Conservation (phyloP, 768 basidiomycete genomes). For the Boletus barrowsii region DNA sequence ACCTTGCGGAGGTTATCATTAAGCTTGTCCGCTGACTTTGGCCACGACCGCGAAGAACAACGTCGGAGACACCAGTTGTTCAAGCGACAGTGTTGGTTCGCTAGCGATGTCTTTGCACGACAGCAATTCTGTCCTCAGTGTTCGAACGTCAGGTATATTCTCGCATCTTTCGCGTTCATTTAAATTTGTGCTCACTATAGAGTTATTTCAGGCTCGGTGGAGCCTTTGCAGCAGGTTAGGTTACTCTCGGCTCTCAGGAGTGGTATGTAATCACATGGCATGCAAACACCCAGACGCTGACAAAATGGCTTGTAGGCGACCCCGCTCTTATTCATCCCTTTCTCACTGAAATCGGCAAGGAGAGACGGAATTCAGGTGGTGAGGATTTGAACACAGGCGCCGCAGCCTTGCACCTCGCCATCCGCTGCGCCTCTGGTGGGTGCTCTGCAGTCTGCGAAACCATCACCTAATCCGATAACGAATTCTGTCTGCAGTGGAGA, state of each 20-base stretch:
- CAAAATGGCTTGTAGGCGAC: slow-evolving; percentile 48
- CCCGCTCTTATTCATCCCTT: slow-evolving; percentile 79
- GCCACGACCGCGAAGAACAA: not conserved
- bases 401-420: slow-evolving; percentile 75
- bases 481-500: slow-evolving; percentile 48
- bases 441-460: slow-evolving; percentile 2
- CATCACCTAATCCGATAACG: not conserved
- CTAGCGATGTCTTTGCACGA: slow-evolving; percentile 19
- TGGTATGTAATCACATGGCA: slow-evolving; percentile 37
- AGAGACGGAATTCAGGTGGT: slow-evolving; percentile 49
- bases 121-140: slow-evolving; percentile 17
- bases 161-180: not conserved
- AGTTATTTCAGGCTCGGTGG: slow-evolving; percentile 21
- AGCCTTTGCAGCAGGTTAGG: slow-evolving; percentile 62
- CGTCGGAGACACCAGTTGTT: not conserved
- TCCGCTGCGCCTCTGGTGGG: slow-evolving; percentile 76
- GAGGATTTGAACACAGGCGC: slow-evolving; percentile 61
- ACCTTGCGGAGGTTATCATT: not conserved
- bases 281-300: not conserved
- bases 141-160: slow-evolving; percentile 15
- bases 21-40: not conserved
- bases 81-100: not conserved
- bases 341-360: slow-evolving; percentile 70
- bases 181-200: slow-evolving; percentile 2
- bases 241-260: slow-evolving; percentile 59